These are phyloP conservation scores for Colletotrichum sp. DNA, from an alignment of 2,329 filamentous ascomycete genomes.

Conservation along the genomic window DNA sequence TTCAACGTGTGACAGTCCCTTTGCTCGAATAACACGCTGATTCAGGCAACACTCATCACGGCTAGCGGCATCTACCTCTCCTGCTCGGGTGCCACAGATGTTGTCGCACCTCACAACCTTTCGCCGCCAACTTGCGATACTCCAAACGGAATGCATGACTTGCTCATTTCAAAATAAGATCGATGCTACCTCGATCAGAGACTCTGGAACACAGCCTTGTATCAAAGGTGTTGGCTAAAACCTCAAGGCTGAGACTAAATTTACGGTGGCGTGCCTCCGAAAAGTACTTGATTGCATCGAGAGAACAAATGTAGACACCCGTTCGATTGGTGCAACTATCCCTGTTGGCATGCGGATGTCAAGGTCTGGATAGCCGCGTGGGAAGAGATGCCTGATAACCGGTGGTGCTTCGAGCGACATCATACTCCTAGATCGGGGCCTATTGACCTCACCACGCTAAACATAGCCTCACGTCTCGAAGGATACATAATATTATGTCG, in stretches of 20 bases:
- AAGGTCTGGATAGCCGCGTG: neutral
- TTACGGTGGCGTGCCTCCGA: neutral
- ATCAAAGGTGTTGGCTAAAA: neutral
- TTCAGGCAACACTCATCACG: neutral
- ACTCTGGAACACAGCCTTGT: neutral
- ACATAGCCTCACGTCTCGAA: neutral
- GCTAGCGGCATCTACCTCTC: neutral
- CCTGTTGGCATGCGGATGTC: neutral
- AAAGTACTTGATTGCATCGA: neutral
- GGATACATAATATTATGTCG: neutral
- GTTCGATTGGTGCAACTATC: neutral
- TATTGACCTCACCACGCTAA: neutral
- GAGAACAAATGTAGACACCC: neutral
- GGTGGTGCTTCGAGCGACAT: neutral
- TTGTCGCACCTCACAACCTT: neutral
- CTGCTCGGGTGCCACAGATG: neutral
- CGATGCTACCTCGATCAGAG: neutral
- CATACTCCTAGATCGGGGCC: neutral
- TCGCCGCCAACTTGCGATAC: neutral
- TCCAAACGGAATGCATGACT: neutral
- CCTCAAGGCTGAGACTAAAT: neutral
- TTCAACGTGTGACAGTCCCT: neutral
- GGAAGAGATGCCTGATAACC: neutral
- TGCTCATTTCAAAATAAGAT: neutral
- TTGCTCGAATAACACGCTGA: neutral